phyloP scores from a whole-genome alignment of 495 filamentous ascomycete genomes.

The Neurospora sp. region DNA sequence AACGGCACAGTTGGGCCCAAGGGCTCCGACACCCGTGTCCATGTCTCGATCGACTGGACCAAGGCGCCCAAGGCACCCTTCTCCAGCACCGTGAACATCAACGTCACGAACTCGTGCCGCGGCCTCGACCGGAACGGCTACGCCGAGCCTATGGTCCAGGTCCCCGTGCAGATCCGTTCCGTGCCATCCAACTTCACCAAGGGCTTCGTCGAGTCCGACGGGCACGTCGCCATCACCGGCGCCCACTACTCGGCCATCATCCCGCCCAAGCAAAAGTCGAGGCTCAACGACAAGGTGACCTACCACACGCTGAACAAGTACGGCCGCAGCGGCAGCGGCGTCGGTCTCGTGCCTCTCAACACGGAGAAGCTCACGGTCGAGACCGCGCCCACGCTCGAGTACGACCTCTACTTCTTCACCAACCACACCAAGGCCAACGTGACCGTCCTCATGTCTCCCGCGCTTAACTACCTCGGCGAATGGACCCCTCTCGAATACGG shows the following conservation, averaged over 20 bases:
- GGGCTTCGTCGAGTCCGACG: constrained; percentile 58
- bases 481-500: constrained; percentile 49
- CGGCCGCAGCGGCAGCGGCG: constrained; percentile 47
- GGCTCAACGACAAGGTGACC: constrained; percentile 26
- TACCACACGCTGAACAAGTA: constrained; percentile 46
- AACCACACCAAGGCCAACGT: constrained; percentile 42
- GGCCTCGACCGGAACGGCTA: constrained; percentile 45
- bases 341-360: constrained; percentile 45
- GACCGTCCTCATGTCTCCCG: constrained; percentile 49
- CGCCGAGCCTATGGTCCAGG: constrained; percentile 39
- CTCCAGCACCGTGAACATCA: constrained; percentile 39
- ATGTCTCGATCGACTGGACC: constrained; percentile 53
- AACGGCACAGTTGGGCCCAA: constrained; percentile 44
- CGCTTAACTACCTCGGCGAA: constrained; percentile 52
- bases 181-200: constrained; percentile 44
- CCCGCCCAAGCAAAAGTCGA: constrained; percentile 24
- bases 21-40: constrained; percentile 46
- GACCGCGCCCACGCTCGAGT: constrained; percentile 49
- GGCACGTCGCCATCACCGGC: constrained; percentile 49
- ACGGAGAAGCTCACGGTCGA: constrained; percentile 36
- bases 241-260: constrained; percentile 40
- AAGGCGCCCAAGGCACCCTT: constrained; percentile 10
- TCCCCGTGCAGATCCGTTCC: constrained; percentile 46
- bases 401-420: constrained; percentile 57
- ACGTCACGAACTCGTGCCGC: constrained; percentile 41